phyloP scores from a whole-genome alignment of 176 grass and related monocot genomes.

The Aegilops longissima region DNA sequence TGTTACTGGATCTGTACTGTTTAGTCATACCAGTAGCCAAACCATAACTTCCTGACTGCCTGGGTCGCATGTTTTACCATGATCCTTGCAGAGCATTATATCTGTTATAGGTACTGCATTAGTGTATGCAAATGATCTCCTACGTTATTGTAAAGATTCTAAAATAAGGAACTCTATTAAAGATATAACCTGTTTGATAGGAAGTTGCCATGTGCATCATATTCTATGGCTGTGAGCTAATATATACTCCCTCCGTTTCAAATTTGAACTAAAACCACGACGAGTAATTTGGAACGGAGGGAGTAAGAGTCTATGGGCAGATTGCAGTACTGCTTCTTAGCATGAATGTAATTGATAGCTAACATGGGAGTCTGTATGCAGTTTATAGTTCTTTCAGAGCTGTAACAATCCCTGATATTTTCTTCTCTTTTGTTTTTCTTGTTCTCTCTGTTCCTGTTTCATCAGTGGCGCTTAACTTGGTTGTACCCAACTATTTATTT shows the following conservation, averaged over 20 bases:
- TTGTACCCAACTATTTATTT: background rate
- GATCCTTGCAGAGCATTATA: background rate
- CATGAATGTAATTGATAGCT: background rate
- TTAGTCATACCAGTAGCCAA: background rate
- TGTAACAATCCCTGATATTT: background rate
- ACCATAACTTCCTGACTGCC: background rate
- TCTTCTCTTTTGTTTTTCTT: background rate
- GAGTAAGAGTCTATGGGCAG: background rate
- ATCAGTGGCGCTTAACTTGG: background rate
- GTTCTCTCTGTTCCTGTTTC: background rate
- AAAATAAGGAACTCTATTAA: background rate
- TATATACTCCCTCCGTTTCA: background rate
- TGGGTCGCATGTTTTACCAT: background rate
- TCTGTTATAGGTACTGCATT: background rate
- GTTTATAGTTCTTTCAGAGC: background rate
- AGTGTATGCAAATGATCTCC: background rate
- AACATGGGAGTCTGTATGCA: background rate
- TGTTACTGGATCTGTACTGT: background rate
- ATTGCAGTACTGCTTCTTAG: background rate
- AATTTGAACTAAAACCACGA: no score
- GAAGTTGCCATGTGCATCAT: background rate
- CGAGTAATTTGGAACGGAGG: no score
- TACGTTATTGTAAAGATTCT: background rate
- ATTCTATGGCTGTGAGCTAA: background rate
- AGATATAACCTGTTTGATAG: background rate